Conservation (phyloP, 495 filamentous ascomycete species). For the Amorphotheca resinae region DNA sequence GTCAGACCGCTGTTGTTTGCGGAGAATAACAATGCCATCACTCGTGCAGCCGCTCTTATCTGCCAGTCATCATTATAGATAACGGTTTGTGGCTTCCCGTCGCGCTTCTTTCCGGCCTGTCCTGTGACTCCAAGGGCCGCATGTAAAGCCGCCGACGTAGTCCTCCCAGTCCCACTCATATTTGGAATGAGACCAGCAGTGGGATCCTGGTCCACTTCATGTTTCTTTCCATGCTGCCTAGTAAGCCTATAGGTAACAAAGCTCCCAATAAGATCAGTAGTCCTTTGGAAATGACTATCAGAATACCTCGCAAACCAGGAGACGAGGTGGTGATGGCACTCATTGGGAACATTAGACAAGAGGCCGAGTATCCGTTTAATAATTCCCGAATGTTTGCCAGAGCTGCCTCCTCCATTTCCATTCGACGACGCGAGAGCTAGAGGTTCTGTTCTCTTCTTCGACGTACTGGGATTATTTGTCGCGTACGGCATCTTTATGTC, state of each 20-base stretch:
- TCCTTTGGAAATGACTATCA: slow-evolving; percentile 50
- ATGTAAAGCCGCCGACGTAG: slow-evolving; percentile 59
- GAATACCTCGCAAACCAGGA: slow-evolving; percentile 72
- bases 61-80: slow-evolving; percentile 86
- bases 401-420: slow-evolving; percentile 16
- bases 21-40: slow-evolving; percentile 73
- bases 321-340: slow-evolving; percentile 75
- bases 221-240: slow-evolving; percentile 59
- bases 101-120: slow-evolving; percentile 29
- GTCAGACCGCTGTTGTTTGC: slow-evolving; percentile 54
- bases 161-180: slow-evolving; percentile 46
- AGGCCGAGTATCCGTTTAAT: slow-evolving; percentile 79
- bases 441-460: neutral
- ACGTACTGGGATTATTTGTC: neutral
- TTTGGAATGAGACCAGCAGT: slow-evolving; percentile 59
- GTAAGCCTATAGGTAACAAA: slow-evolving; percentile 76
- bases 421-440: slow-evolving; percentile 2
- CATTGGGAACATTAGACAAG: slow-evolving; percentile 59
- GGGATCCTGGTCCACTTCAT: slow-evolving; percentile 40
- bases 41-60: slow-evolving; percentile 65
- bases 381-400: slow-evolving; percentile 63
- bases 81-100: slow-evolving; percentile 41
- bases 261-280: slow-evolving; percentile 62
- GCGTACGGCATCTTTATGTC: neutral
- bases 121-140: slow-evolving; percentile 53